Evolutionary conservation across 495 filamentous ascomycete species (phyloP).

Genomic region (Neurospora terricola): DNA sequence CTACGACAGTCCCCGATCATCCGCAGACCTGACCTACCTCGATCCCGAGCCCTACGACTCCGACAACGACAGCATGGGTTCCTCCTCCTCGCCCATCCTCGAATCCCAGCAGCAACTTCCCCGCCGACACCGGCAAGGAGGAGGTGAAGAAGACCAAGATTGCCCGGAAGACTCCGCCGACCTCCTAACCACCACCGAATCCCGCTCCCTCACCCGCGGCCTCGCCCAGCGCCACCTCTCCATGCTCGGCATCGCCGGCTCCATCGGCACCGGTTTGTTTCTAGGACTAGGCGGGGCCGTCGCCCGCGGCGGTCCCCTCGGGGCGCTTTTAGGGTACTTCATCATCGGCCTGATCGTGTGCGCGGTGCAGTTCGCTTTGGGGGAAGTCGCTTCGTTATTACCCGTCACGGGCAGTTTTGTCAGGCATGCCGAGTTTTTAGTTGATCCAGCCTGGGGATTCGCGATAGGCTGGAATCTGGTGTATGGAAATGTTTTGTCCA

Average conservation of each 20-base stretch:
- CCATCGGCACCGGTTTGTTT: slow-evolving; percentile 47
- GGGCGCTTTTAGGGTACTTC: slow-evolving; percentile 43
- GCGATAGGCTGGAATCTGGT: slow-evolving; percentile 58
- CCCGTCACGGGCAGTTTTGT: slow-evolving; percentile 47
- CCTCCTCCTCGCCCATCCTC: not conserved
- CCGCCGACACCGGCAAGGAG: not conserved
- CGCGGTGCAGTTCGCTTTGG: slow-evolving; percentile 43
- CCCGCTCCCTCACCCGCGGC: slow-evolving; percentile 29
- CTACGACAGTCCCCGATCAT: not conserved
- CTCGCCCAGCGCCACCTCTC: slow-evolving; percentile 38
- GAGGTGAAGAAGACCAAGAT: not conserved
- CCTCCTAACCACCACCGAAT: slow-evolving; percentile 23
- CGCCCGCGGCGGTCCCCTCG: slow-evolving; percentile 37
- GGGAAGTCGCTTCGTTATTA: slow-evolving; percentile 55
- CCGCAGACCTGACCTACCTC: not conserved
- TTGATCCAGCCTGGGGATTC: slow-evolving; percentile 72
- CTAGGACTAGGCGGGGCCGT: slow-evolving; percentile 40
- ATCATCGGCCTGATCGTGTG: slow-evolving; percentile 41
- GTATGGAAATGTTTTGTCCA: slow-evolving; percentile 37
- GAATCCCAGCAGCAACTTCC: not conserved
- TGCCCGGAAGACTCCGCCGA: slow-evolving; percentile 1
- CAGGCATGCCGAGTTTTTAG: slow-evolving; percentile 60
- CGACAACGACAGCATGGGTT: not conserved
- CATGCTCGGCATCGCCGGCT: slow-evolving; percentile 37
- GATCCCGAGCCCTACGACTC: not conserved